These are phyloP conservation scores for Solanum arcanum DNA, from an alignment of 257 asterid species.

Conservation along the genomic window DNA sequence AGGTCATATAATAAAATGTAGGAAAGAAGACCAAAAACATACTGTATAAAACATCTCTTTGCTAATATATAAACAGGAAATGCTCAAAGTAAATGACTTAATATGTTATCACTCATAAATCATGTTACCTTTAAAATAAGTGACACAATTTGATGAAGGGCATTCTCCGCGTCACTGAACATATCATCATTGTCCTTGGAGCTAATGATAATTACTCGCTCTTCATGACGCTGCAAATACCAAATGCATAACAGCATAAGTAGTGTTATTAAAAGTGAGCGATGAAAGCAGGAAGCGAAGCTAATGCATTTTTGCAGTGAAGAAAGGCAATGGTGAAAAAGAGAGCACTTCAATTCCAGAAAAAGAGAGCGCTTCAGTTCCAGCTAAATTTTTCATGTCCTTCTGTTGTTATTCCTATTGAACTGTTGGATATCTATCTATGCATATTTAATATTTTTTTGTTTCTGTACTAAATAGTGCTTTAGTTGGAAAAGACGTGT, in stretches of 20 bases:
- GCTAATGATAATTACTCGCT: constrained; percentile 85
- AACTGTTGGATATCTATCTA: too few species aligned
- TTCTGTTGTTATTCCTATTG: too few species aligned
- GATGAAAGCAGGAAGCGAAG: too few species aligned
- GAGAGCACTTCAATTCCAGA: too few species aligned
- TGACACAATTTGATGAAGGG: constrained; percentile 84
- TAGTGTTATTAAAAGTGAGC: too few species aligned
- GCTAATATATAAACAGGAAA: background rate
- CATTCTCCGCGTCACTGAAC: constrained; percentile 89
- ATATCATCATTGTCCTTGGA: constrained; percentile 57
- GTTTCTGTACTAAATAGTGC: too few species aligned
- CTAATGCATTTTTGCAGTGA: too few species aligned
- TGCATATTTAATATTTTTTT: too few species aligned
- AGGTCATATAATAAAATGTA: background rate
- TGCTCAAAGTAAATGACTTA: background rate
- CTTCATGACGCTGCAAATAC: constrained; percentile 73
- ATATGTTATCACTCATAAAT: background rate
- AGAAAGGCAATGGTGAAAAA: too few species aligned
- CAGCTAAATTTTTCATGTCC: too few species aligned
- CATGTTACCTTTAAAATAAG: constrained; percentile 64
- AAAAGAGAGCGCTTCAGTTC: too few species aligned
- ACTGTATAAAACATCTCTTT: background rate
- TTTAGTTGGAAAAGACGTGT: too few species aligned
- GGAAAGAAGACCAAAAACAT: background rate
- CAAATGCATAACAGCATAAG: background rate